Base-by-base conservation (phyloP, 805 yeast species). In the Ogataea glucozyma region DNA sequence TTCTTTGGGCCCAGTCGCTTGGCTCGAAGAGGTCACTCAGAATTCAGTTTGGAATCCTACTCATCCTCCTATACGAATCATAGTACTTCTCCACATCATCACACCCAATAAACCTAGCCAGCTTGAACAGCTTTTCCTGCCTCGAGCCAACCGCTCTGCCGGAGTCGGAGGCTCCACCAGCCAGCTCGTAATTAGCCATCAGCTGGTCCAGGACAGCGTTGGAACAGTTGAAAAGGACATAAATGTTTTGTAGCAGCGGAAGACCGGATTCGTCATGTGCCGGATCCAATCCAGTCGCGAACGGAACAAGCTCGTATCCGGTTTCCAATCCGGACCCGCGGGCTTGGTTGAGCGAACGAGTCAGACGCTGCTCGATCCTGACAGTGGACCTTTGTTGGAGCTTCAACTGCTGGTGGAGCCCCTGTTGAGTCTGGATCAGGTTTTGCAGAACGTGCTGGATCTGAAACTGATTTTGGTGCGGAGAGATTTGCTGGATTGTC, bases 71-170 rank as follows among this genome's bases (percentile, higher is more conserved):
- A 30, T 48, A 56, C 11, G 45, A 39, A 11, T 47, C 51, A 65
- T 62, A 64, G 36, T 61, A 63, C 37, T 56, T 53, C 7, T 59
- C 63, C n/a, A 63, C 61, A n/a, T 49, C 48, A 8, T 24, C 16
- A 32, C 66, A 62, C 1, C 68, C 68, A 23, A 64, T 53, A 41
- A 56, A 60, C 22, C 46, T 52, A 2, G 60, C 65, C 18, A 64
- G 46, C 33, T 52, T 44, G 30, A 61, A 38, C n/a, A 61, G 41
- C 19, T 56, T 56, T 2, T 53, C 57, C 26, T 48, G 53, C 23
- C 58, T 44, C 14, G 38, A 19, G 32, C 43, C 34, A 34, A 47
- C 18, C 35, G 35, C 26, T 22, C 48, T 34, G 20, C 41, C 34
- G 12, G 41, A 23, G 6, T 38, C 38, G 11, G 40, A 16, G 10